Evolutionary conservation across 2,329 filamentous ascomycete genomes (phyloP).

Genomic region (Venturia pyrina): DNA sequence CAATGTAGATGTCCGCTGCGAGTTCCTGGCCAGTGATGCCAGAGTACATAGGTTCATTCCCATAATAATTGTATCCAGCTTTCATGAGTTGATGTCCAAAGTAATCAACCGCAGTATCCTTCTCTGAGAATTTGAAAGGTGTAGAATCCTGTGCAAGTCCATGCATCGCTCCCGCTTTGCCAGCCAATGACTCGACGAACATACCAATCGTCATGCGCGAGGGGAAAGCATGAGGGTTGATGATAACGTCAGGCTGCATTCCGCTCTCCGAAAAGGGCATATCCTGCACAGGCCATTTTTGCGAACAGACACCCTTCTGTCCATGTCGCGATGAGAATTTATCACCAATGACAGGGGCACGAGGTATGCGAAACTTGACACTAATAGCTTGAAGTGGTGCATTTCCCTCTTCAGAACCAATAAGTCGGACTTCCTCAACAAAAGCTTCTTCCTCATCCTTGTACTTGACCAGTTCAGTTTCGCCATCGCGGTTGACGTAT

Average conservation of each 20-base stretch:
- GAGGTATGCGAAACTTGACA: conserved; percentile 85
- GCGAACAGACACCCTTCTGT: conserved; percentile 92
- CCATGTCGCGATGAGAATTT: conserved; percentile 98
- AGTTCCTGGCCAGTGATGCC: conserved; percentile 94
- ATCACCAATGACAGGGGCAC: conserved; percentile 88
- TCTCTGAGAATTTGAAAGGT: conserved; percentile 88
- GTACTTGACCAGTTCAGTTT: conserved; percentile 86
- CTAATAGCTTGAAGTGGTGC: conserved; percentile 82
- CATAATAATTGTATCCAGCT: conserved; percentile 95
- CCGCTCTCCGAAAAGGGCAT: conserved; percentile 97
- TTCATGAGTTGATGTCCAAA: conserved; percentile 93
- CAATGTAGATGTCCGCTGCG: conserved; percentile 89
- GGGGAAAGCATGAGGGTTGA: conserved; percentile 98
- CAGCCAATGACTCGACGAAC: conserved; percentile 95
- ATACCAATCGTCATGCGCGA: conserved; percentile 99
- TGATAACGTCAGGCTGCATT: conserved; percentile 95
- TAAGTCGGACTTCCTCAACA: conserved; percentile 84
- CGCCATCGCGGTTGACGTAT: conserved; percentile 74
- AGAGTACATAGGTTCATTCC: conserved; percentile 97
- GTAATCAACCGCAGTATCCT: conserved; percentile 84
- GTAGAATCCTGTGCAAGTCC: conserved; percentile 94
- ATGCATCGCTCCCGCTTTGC: conserved; percentile 88
- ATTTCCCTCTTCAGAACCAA: conserved; percentile 72
- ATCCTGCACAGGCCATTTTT: conserved; percentile 87
- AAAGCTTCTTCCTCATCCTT: conserved; percentile 84